These are phyloP conservation scores for Penicillium arizonense DNA, from an alignment of 495 filamentous ascomycete genomes.

Conservation along the genomic window DNA sequence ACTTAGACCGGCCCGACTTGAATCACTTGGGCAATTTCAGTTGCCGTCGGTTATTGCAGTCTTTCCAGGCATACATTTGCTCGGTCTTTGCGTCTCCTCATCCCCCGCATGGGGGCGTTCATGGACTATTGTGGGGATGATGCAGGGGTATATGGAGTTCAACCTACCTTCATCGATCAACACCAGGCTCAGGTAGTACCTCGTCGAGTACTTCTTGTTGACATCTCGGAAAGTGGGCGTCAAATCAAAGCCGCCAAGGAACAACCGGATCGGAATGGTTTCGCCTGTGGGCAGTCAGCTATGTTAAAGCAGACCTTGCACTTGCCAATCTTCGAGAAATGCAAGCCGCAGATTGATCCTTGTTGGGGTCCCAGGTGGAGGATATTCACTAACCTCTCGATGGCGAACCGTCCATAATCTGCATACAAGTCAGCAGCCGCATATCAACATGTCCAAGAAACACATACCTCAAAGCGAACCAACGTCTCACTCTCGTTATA, in stretches of 20 bases:
- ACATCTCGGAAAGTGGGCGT: slow-evolving; percentile 99
- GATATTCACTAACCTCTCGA: slow-evolving; percentile 63
- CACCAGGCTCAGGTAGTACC: slow-evolving; percentile 96
- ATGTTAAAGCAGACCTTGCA: neutral
- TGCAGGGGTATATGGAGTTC: slow-evolving; percentile 1
- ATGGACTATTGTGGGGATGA: neutral
- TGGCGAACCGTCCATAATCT: slow-evolving; percentile 99
- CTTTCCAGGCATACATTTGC: neutral
- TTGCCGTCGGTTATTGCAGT: slow-evolving; percentile 40
- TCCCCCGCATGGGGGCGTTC: slow-evolving; percentile 5
- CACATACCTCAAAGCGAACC: slow-evolving; percentile 88
- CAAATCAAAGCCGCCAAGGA: slow-evolving; percentile 96
- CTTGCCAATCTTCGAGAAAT: neutral
- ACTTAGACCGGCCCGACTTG: slow-evolving; percentile 13
- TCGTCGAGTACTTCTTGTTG: slow-evolving; percentile 99
- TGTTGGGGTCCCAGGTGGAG: neutral
- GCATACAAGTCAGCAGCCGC: slow-evolving; percentile 19
- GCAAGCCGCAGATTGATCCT: neutral
- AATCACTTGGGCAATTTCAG: slow-evolving; percentile 20
- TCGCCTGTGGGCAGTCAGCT: slow-evolving; percentile 59
- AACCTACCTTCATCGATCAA: slow-evolving; percentile 88
- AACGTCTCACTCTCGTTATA: slow-evolving; percentile 99
- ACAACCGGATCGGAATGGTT: slow-evolving; percentile 96
- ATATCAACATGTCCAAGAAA: neutral
- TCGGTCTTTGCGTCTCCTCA: neutral